Evolutionary conservation across 2,329 filamentous ascomycete species (phyloP).

Genomic region (Pseudophaeomoniella oleicola): DNA sequence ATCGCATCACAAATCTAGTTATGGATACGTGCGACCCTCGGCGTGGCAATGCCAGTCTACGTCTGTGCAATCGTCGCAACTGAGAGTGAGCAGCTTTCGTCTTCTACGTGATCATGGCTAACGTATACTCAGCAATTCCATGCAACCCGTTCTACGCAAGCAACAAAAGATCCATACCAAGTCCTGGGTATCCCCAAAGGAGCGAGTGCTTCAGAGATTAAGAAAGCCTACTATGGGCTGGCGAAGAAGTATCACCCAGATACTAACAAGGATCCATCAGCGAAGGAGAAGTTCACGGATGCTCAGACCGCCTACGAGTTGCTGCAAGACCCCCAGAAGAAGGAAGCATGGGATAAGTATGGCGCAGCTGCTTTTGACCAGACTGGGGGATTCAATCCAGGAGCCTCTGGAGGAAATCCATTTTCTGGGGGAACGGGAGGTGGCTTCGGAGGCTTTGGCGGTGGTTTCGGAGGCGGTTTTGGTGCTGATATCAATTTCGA

Average conservation of each 20-base stretch:
- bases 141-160: conserved; percentile 41
- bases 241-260: conserved; percentile 98
- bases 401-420: conserved; percentile 43
- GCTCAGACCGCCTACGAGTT: conserved; percentile 91
- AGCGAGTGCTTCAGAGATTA: conserved; percentile 78
- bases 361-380: conserved; percentile 63
- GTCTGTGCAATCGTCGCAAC: background rate
- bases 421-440: conserved; percentile 47
- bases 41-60: background rate
- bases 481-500: conserved; percentile 86
- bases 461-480: conserved; percentile 49
- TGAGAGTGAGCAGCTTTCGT: background rate
- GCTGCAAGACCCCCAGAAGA: conserved; percentile 83
- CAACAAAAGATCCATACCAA: conserved; percentile 72
- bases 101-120: background rate
- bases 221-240: conserved; percentile 94
- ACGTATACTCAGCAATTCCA: conserved; percentile 23
- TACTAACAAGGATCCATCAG: conserved; percentile 87
- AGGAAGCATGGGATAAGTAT: conserved; percentile 80
- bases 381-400: conserved; percentile 64
- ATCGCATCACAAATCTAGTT: background rate
- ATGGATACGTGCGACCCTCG: background rate
- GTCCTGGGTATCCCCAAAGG: conserved; percentile 70
- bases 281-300: conserved; percentile 89
- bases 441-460: conserved; percentile 35